Evolutionary conservation across 2,329 filamentous ascomycete genomes (phyloP).

Genomic region (Fusarium musae): DNA sequence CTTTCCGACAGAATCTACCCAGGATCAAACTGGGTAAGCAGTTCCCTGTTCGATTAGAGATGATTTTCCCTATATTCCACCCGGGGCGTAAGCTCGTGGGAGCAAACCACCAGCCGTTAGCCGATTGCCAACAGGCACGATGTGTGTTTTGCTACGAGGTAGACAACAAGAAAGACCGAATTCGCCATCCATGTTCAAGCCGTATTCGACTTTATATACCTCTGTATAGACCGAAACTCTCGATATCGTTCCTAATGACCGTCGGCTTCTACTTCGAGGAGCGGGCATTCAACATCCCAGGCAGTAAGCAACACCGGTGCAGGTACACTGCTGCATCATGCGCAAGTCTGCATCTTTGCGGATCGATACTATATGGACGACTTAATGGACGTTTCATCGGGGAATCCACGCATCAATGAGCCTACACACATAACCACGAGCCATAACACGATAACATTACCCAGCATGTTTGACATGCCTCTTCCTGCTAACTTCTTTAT

Average conservation of each 20-base stretch:
- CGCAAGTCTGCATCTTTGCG: too few relatives aligned
- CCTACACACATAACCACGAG: background rate
- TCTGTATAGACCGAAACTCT: background rate
- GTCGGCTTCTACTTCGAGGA: background rate
- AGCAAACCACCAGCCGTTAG: background rate
- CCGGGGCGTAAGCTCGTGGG: background rate
- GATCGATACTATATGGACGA: too few relatives aligned
- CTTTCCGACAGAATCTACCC: background rate
- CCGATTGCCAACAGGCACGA: background rate
- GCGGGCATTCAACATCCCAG: background rate
- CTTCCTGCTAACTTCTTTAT: background rate
- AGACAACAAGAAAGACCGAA: background rate
- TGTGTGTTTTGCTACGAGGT: background rate
- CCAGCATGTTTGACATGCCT: background rate
- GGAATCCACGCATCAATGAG: too few relatives aligned
- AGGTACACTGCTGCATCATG: too few relatives aligned
- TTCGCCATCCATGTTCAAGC: background rate
- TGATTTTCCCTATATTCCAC: fast-evolving
- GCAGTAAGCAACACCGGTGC: too few relatives aligned
- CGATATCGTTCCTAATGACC: background rate
- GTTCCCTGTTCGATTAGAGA: background rate
- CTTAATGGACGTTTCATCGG: too few relatives aligned
- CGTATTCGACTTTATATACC: background rate
- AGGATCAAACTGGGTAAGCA: background rate
- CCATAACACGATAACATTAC: background rate